These are phyloP conservation scores for Hyaloperonospora brassicae DNA, from an alignment of 352 stramenopile genomes.

Conservation along the genomic window DNA sequence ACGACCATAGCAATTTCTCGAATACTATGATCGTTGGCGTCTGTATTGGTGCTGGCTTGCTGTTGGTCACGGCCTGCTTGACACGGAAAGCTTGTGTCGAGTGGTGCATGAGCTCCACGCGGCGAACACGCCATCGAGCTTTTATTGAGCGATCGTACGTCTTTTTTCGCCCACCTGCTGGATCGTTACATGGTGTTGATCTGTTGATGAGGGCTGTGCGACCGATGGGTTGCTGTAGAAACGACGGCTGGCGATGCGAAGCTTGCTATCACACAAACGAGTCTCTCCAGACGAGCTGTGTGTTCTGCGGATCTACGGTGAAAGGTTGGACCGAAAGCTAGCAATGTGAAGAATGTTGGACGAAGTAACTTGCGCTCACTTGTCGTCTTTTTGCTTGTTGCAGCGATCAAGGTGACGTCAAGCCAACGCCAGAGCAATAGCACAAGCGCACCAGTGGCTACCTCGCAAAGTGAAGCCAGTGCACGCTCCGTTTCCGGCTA, in stretches of 20 bases:
- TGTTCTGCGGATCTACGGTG: constrained; percentile 41
- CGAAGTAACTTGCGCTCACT: background rate
- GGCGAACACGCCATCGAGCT: constrained; percentile 32
- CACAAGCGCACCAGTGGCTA: constrained; percentile 8
- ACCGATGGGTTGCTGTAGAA: constrained; percentile 14
- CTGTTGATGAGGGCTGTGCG: constrained; percentile 6
- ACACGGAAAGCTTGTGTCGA: constrained; percentile 46
- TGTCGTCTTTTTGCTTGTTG: constrained; percentile 2
- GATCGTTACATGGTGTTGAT: background rate
- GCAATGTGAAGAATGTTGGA: background rate
- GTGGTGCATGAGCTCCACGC: constrained; percentile 36
- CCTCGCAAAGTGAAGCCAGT: constrained; percentile 12
- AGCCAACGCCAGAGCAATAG: constrained; percentile 16
- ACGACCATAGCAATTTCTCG: constrained; percentile 13
- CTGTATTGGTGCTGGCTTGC: constrained; percentile 26
- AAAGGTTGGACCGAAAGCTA: constrained; percentile 21
- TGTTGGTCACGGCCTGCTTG: constrained; percentile 35
- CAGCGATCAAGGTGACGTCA: constrained; percentile 15
- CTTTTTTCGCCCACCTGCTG: constrained; percentile 2
- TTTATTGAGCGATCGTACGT: constrained; percentile 42
- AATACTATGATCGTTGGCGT: constrained; percentile 28
- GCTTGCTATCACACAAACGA: constrained; percentile 59
- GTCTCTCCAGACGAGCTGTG: constrained; percentile 32
- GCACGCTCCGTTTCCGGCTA: constrained; percentile 24
- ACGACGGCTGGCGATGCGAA: constrained; percentile 38